Base-by-base conservation (phyloP, 2,329 filamentous ascomycete genomes). In the Talaromyces atroroseus region DNA sequence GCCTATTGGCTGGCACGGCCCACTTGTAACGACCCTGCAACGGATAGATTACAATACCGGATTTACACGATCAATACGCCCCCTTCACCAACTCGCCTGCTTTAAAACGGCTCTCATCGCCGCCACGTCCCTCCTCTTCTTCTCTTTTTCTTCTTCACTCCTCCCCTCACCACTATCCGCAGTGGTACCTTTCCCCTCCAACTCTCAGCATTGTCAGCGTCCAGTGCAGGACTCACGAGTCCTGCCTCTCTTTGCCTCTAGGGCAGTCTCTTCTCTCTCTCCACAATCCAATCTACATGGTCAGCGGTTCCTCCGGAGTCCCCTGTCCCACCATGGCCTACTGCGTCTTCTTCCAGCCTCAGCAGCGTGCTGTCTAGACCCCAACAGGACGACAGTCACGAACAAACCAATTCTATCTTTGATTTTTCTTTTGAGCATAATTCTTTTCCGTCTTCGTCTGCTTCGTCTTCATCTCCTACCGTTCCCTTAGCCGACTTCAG, bases 231-330 rank as follows among this genome's bases (percentile, higher is more conserved):
- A 58, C 57, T 51, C 36, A 16, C 11, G 48, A 47, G 57, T 58
- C 57, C 57, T 58, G 57, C 57, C 38, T 36, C 23, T n/a, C 36
- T 29, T 53, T 38, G 57, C 57, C 57, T 56, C 48, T 52, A 56
- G 49, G 56, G 57, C 57, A 49, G 47, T 52, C 14, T 42, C 21
- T 32, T 45, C 18, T 36, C 21, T 18, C 48, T 16, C 49, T 49
- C 45, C 57, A 56, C 57, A 46, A 59, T 59, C 49, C 50, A 52
- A 54, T 52, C 53, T 56, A 48, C 46, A 53, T 56, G 57, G 36
- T 49, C 57, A 47, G 52, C 57, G 48, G 53, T 26, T 53, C 44
- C 52, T 29, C 57, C 52, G 49, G 53, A 55, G 26, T 47, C 47
- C 44, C 38, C 57, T 42, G 57, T 40, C 21, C 57, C 52, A 36